These are phyloP conservation scores for Epicoccum sorghinum DNA, from an alignment of 2,329 filamentous ascomycete species.

Conservation along the genomic window DNA sequence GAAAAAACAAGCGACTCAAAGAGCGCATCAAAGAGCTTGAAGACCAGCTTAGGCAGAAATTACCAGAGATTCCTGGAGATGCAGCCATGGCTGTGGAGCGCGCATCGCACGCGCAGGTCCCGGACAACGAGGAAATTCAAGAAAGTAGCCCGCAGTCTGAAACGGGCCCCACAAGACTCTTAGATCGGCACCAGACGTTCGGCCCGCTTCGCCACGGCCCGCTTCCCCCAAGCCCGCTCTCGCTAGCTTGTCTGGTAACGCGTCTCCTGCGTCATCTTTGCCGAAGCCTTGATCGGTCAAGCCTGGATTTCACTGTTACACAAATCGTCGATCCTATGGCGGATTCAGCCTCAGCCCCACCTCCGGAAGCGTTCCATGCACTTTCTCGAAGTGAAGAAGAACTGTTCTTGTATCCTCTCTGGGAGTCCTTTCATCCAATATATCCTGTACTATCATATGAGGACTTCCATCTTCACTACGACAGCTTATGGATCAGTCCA, in stretches of 20 bases:
- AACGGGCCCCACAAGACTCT: not conserved
- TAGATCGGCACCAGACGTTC: not conserved
- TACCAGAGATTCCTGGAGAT: not conserved
- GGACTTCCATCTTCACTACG: slow-evolving; percentile 7
- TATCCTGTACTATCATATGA: slow-evolving; percentile 9
- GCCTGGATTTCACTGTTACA: slow-evolving; percentile 6
- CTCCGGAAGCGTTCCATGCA: not conserved
- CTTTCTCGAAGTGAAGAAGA: slow-evolving; percentile 9
- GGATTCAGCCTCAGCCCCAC: not conserved
- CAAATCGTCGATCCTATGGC: slow-evolving; percentile 6
- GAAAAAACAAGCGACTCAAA: slow-evolving; percentile 8
- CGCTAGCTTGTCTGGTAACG: slow-evolving; percentile 4
- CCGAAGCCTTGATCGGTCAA: not conserved
- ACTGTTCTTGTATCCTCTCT: slow-evolving; percentile 9
- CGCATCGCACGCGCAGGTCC: not conserved
- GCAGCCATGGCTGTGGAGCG: no score
- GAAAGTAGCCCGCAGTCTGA: not conserved
- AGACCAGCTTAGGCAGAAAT: slow-evolving; percentile 3
- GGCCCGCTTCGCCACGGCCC: not conserved
- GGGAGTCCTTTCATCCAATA: slow-evolving; percentile 11
- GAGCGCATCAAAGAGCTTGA: slow-evolving; percentile 10
- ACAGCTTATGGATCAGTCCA: slow-evolving; percentile 4
- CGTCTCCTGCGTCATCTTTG: slow-evolving; percentile 7
- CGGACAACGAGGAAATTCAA: not conserved
- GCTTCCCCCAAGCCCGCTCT: slow-evolving; percentile 4